Percentiles rank a stretch among this genome's conserved stretches.
Evolutionary conservation across 2,329 filamentous ascomycete species (phyloP).

Genomic region (Arthrobotrys iridis): DNA sequence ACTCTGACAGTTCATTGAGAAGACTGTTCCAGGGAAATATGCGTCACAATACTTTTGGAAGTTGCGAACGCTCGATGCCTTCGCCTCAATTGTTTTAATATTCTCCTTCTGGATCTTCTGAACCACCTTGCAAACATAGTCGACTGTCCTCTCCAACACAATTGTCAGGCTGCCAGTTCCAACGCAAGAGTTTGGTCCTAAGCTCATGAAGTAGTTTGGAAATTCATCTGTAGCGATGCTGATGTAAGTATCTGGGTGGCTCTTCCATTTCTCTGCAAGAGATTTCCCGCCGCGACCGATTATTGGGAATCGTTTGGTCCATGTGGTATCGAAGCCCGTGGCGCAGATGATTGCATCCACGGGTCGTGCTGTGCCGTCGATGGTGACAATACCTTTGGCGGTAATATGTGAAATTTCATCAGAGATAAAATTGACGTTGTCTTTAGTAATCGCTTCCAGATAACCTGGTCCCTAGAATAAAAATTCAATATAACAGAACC

Average conservation of each 20-base stretch:
- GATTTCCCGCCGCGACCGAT: constrained; percentile 65
- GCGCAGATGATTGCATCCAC: constrained; percentile 70
- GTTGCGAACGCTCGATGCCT: constrained; percentile 63
- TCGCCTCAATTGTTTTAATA: constrained; percentile 63
- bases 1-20: constrained; percentile 65
- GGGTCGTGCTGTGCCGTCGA: constrained; percentile 65
- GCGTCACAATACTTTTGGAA: constrained; percentile 65
- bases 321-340: constrained; percentile 69
- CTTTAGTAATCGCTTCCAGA: constrained; percentile 61
- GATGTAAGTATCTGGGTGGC: constrained; percentile 67
- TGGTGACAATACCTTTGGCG: constrained; percentile 65
- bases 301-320: constrained; percentile 66
- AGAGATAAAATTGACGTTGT: constrained; percentile 66
- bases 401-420: constrained; percentile 65
- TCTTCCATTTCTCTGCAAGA: constrained; percentile 65
- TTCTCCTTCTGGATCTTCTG: constrained; percentile 65
- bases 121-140: constrained; percentile 65
- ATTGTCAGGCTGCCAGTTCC: constrained; percentile 65
- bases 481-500: constrained; percentile 57
- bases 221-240: constrained; percentile 67
- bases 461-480: constrained; percentile 57
- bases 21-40: constrained; percentile 66
- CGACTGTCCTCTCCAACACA: constrained; percentile 65
- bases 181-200: constrained; percentile 66
- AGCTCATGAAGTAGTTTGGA: constrained; percentile 69